Conservation (phyloP, 2,329 filamentous ascomycete genomes). For the Penicillium sp. region DNA sequence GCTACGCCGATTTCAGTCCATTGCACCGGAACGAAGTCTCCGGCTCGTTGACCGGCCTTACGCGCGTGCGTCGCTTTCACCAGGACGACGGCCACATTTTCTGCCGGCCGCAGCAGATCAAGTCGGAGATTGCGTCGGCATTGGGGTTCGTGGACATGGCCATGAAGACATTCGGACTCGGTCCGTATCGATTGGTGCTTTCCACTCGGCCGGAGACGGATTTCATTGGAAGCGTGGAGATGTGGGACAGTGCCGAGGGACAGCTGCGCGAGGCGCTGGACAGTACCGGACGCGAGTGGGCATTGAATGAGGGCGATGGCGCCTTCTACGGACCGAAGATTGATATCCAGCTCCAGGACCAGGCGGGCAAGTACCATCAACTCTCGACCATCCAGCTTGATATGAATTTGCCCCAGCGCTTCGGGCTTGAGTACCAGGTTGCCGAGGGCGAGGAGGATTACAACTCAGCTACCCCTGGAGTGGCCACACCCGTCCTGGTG, state of each 20-base stretch:
- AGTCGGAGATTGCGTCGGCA: constrained; percentile 69
- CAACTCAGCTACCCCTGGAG: constrained; percentile 49
- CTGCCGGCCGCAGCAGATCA: constrained; percentile 73
- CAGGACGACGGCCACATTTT: constrained; percentile 93
- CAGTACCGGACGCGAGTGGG: constrained; percentile 66
- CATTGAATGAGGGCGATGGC: constrained; percentile 75
- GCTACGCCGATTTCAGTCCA: constrained; percentile 83
- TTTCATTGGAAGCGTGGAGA: constrained; percentile 71
- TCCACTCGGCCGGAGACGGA: constrained; percentile 75
- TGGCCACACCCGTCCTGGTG: constrained; percentile 72
- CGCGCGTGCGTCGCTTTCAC: constrained; percentile 80
- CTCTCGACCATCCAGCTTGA: constrained; percentile 87
- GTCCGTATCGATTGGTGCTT: constrained; percentile 70
- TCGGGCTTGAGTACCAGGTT: constrained; percentile 70
- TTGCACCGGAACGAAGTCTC: constrained; percentile 85
- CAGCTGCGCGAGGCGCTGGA: constrained; percentile 64
- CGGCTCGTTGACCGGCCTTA: constrained; percentile 76
- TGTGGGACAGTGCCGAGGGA: constrained; percentile 67
- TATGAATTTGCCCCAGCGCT: constrained; percentile 82
- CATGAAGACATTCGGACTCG: constrained; percentile 68
- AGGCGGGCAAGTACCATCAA: constrained; percentile 81
- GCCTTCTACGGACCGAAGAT: constrained; percentile 94
- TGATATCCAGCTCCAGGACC: constrained; percentile 77
- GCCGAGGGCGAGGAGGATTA: constrained; percentile 43
- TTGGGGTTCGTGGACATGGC: constrained; percentile 72